phyloP scores from a whole-genome alignment of 805 yeast genomes.

The Tetrapisispora phaffii region DNA sequence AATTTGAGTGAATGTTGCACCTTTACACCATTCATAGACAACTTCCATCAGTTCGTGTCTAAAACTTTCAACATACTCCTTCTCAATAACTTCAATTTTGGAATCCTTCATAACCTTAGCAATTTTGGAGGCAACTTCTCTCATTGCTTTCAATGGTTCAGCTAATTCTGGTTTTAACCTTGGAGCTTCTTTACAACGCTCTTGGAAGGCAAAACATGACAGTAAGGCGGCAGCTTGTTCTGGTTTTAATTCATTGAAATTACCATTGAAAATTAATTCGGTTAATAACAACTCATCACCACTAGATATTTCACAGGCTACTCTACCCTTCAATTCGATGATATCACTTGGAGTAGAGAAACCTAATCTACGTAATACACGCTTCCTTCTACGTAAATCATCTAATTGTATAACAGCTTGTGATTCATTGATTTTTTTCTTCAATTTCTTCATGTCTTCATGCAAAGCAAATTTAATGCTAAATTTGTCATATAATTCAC shows the following conservation, averaged over 20 bases:
- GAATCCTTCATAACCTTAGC: constrained; percentile 86
- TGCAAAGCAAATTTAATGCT: constrained; percentile 53
- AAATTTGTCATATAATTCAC: constrained; percentile 56
- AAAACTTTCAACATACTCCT: constrained; percentile 86
- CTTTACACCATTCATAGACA: constrained; percentile 92
- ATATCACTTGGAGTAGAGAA: constrained; percentile 81
- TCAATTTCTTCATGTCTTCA: constrained; percentile 47
- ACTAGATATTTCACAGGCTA: constrained; percentile 90
- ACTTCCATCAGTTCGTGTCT: constrained; percentile 95
- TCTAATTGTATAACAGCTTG: constrained; percentile 90
- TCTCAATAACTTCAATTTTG: constrained; percentile 80
- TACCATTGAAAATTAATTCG: constrained; percentile 90
- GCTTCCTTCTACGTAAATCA: constrained; percentile 83
- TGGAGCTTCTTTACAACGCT: constrained; percentile 81
- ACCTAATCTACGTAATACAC: constrained; percentile 86
- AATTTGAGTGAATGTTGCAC: constrained; percentile 90
- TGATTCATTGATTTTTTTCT: constrained; percentile 65
- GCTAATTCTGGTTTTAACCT: constrained; percentile 78
- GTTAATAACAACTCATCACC: constrained; percentile 80
- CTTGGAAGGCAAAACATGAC: constrained; percentile 95
- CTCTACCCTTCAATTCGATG: constrained; percentile 93
- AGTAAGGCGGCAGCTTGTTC: constrained; percentile 88
- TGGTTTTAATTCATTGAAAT: constrained; percentile 75
- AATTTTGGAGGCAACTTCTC: constrained; percentile 82
- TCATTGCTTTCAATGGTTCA: constrained; percentile 83